Evolutionary conservation across 2,329 filamentous ascomycete species (phyloP).

Genomic region (Neonectria faginata): DNA sequence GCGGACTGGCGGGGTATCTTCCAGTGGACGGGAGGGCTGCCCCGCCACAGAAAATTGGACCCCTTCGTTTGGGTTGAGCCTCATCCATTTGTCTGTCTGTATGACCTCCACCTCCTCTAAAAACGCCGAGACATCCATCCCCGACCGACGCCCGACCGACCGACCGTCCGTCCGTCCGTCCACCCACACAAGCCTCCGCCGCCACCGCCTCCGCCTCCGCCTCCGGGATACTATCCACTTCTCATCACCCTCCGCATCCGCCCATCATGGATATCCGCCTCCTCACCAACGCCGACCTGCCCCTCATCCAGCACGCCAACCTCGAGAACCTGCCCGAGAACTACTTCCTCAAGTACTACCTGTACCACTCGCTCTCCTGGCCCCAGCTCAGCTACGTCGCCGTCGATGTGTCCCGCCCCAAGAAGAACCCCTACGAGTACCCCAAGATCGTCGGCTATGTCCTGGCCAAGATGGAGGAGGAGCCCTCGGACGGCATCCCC

Average conservation of each 20-base stretch:
- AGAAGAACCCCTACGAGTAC: constrained; percentile 84
- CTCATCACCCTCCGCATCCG: background rate
- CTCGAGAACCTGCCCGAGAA: constrained; percentile 99
- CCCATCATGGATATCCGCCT: constrained; percentile 88
- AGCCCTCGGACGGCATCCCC: constrained; percentile 87
- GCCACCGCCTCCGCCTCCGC: background rate
- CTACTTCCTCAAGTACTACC: constrained; percentile 99
- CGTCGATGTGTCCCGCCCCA: constrained; percentile 86
- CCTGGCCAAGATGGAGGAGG: constrained; percentile 99
- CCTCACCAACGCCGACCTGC: constrained; percentile 84
- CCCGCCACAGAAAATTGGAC: constrained; percentile 15
- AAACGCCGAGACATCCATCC: constrained; percentile 2
- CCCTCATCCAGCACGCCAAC: constrained; percentile 96
- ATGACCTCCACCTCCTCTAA: constrained; percentile 9
- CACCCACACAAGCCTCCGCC: background rate
- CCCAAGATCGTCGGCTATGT: constrained; percentile 99
- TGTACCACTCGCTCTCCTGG: constrained; percentile 99
- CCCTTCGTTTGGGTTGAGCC: constrained; percentile 19
- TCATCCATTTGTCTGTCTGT: constrained; percentile 1
- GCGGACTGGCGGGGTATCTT: constrained; percentile 1
- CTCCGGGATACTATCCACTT: background rate
- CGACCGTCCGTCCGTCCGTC: too few species aligned
- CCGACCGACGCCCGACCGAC: background rate
- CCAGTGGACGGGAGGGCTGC: constrained; percentile 12
- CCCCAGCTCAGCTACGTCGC: constrained; percentile 97